Base-by-base conservation (phyloP, 2,329 filamentous ascomycete species). In the Zymoseptoria crescenta region DNA sequence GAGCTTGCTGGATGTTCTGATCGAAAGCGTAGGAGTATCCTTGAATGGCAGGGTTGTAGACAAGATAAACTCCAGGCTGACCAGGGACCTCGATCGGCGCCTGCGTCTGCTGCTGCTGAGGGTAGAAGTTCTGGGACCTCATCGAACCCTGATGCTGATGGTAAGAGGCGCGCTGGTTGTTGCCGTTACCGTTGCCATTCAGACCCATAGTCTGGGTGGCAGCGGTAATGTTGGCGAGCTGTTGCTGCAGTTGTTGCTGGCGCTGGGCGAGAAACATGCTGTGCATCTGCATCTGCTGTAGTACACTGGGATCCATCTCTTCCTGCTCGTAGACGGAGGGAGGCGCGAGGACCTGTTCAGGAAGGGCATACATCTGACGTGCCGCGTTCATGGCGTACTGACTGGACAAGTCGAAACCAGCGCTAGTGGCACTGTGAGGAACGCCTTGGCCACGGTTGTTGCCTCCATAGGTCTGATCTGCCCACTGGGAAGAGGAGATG, bases 251-350 rank as follows among this genome's bases (percentile, higher is more conserved):
- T 64, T 89, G 88, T 77, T 96, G 91, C 76, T 97, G 93, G 76
- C 96, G 92, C 72, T 96, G 91, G 49, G 91, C 91, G 55, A 99
- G 82, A 71, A 95, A 96, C 72, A 94, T 78, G 74, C 96, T 96
- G 69, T 91, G 95, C 59, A 91, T 88, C 70, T 96, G 84, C 64
- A 97, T 81, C 75, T 96, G 91, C 56, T 91, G 89, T 66, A 96
- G 94, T 56, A 95, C 75, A 62, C 84, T 87, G 56, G 92, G 91
- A 69, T 97, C 94, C 77, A 96, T 89, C 67, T 86, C 81, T 67
- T 87, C 84, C 68, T 86, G 82, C 56, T 94, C 82, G 69, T 90
- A 83, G 62, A 96, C 81, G 69, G 89, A 83, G 4, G 92, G 92
- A 62, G 92, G 92, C 8, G 89, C 88, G 61, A 96, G 79, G 61